A percentile compares a stretch with the other conserved stretches of the same genome.
phyloP scores from a whole-genome alignment of 129 eudicot species.

The Arctium lappa region DNA sequence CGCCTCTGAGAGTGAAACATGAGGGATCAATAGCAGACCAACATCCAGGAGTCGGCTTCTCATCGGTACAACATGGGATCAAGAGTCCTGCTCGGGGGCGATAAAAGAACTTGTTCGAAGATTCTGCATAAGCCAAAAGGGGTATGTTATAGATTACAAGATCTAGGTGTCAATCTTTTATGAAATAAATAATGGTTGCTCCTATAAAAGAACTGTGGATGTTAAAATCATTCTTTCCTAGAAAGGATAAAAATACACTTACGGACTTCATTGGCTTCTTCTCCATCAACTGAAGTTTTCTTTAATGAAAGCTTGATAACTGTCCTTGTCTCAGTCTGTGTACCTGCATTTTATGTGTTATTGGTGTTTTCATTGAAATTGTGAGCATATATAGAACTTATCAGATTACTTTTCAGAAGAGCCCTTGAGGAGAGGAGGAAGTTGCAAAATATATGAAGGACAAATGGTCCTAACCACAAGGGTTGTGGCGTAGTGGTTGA shows the following conservation, averaged over 20 bases:
- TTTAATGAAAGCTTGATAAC: constrained; percentile 72
- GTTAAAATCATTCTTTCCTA: neutral
- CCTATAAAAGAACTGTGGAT: neutral
- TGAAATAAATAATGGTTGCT: neutral
- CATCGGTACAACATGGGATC: constrained; percentile 64
- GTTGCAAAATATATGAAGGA: neutral
- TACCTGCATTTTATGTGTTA: constrained; percentile 23
- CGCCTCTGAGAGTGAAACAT: constrained; percentile 72
- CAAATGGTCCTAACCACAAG: neutral
- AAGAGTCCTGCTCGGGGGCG: constrained; percentile 76
- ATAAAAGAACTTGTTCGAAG: constrained; percentile 55
- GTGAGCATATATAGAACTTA: neutral
- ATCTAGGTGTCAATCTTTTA: neutral
- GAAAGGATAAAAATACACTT: constrained; percentile 15
- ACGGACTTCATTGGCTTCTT: constrained; percentile 54
- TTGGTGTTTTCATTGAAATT: constrained; percentile 50
- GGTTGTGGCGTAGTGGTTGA: too few relatives aligned
- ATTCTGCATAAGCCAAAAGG: constrained; percentile 43
- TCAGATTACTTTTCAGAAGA: neutral
- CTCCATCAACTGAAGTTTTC: constrained; percentile 70
- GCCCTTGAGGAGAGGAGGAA: neutral
- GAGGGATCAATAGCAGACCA: constrained; percentile 85
- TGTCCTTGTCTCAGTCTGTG: constrained; percentile 56
- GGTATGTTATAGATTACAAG: neutral
- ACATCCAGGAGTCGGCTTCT: constrained; percentile 60